A percentile compares a stretch with the other conserved stretches of the same genome.
Conservation (phyloP, 2,329 filamentous ascomycete genomes). For the Amesomyces nigricolor region DNA sequence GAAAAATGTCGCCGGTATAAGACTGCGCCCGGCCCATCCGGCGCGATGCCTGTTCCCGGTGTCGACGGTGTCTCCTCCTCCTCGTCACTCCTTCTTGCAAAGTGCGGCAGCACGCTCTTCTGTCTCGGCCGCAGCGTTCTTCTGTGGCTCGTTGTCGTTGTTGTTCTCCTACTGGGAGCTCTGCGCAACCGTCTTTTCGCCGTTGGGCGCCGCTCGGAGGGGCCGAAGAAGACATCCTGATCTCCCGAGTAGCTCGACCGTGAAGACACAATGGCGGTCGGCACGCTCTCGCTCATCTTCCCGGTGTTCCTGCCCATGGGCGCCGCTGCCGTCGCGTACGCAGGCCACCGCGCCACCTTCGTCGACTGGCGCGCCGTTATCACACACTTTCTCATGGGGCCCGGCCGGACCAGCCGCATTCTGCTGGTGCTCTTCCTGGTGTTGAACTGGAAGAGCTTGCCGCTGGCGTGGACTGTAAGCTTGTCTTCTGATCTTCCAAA, state of each 20-base stretch:
- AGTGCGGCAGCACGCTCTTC: slow-evolving; percentile 40
- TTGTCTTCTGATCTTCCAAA: background rate
- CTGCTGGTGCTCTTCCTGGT: slow-evolving; percentile 51
- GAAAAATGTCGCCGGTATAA: slow-evolving; percentile 6
- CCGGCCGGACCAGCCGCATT: slow-evolving; percentile 49
- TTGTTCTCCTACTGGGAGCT: slow-evolving; percentile 33
- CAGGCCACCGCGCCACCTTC: slow-evolving; percentile 36
- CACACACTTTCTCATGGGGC: slow-evolving; percentile 46
- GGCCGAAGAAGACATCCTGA: background rate
- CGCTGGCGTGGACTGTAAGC: slow-evolving; percentile 70
- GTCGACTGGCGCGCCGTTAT: slow-evolving; percentile 38
- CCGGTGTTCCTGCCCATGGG: slow-evolving; percentile 40
- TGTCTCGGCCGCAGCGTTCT: slow-evolving; percentile 37
- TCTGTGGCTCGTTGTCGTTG: slow-evolving; percentile 39
- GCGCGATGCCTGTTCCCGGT: slow-evolving; percentile 15
- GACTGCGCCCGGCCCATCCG: slow-evolving; percentile 1
- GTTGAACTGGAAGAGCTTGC: slow-evolving; percentile 68
- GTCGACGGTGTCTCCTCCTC: background rate
- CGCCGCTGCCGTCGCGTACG: slow-evolving; percentile 42
- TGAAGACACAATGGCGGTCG: slow-evolving; percentile 26
- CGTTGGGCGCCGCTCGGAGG: background rate
- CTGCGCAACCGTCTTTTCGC: slow-evolving; percentile 29
- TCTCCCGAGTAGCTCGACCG: background rate
- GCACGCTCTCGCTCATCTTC: slow-evolving; percentile 32
- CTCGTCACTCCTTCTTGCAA: slow-evolving; percentile 29